Percentiles rank a stretch among this genome's conserved stretches.
phyloP scores from a whole-genome alignment of 768 basidiomycete species.

The Lactarius tabidus region DNA sequence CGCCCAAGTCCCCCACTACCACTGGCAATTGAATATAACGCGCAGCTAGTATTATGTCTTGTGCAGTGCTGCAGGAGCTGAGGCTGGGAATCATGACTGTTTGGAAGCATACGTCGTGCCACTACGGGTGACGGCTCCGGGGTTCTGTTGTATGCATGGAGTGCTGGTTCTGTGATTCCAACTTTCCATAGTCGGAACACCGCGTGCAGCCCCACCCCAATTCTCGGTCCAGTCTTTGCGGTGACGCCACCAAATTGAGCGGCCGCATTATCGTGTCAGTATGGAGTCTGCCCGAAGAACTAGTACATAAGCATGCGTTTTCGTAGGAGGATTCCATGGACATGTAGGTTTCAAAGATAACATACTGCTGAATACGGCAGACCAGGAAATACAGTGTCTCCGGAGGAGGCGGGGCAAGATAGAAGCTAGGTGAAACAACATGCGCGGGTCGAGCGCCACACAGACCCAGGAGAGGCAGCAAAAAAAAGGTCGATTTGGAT shows the following conservation, averaged over 20 bases:
- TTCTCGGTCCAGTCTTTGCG: not conserved
- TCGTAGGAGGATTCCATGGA: not conserved
- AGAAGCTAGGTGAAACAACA: not conserved
- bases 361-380: not conserved
- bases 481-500: not conserved
- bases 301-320: constrained; percentile 4
- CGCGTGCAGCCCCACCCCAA: not conserved
- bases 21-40: not conserved
- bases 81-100: not conserved
- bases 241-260: constrained; percentile 11
- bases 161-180: not conserved
- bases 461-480: not conserved
- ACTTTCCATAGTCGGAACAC: not conserved
- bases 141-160: not conserved
- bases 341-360: not conserved
- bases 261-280: not conserved
- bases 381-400: not conserved
- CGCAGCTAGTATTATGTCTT: not conserved
- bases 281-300: not conserved
- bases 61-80: not conserved
- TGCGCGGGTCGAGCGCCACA: not conserved
- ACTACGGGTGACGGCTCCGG: not conserved
- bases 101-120: not conserved
- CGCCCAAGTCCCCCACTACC: not conserved
- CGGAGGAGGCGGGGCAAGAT: not conserved